Evolutionary conservation across 2,329 filamentous ascomycete genomes (phyloP).

Genomic region (Fusarium sp.): DNA sequence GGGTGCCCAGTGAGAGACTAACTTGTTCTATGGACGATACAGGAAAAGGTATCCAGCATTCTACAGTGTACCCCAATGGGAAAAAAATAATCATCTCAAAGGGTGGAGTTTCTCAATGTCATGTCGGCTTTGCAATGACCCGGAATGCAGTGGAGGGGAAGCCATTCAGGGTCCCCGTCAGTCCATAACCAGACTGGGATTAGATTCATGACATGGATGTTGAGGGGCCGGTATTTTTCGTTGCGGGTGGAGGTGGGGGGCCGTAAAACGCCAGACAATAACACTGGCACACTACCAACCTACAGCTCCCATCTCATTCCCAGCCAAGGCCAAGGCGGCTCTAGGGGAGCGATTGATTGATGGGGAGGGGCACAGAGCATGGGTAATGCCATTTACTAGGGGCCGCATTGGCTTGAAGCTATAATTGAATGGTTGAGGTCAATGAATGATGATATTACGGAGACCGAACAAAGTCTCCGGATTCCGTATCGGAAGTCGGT

Average conservation of each 20-base stretch:
- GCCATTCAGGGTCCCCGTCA: slow-evolving; percentile 24
- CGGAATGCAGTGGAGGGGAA: slow-evolving; percentile 22
- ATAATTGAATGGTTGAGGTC: slow-evolving; percentile 19
- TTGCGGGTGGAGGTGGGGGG: slow-evolving; percentile 21
- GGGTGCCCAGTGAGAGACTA: slow-evolving; percentile 1
- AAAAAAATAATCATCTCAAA: slow-evolving; percentile 19
- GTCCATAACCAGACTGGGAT: not conserved
- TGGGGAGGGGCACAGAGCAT: slow-evolving; percentile 2
- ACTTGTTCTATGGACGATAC: not conserved
- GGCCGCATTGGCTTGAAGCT: not conserved
- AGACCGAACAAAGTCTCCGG: slow-evolving; percentile 27
- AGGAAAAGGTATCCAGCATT: not conserved
- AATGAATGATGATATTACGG: slow-evolving; percentile 8
- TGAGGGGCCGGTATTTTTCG: slow-evolving; percentile 27
- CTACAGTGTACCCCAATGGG: slow-evolving; percentile 36
- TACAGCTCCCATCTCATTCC: slow-evolving; percentile 17
- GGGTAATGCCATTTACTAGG: slow-evolving; percentile 11
- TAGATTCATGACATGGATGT: slow-evolving; percentile 7
- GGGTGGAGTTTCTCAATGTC: not conserved
- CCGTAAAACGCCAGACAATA: not conserved
- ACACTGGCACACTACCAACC: slow-evolving; percentile 2
- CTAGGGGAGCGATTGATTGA: slow-evolving; percentile 20
- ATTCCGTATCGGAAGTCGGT: slow-evolving; percentile 34
- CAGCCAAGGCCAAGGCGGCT: slow-evolving; percentile 12
- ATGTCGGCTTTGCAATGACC: slow-evolving; percentile 13